These are phyloP conservation scores for Capsicum chinense DNA, from an alignment of 257 asterid species.

Conservation along the genomic window DNA sequence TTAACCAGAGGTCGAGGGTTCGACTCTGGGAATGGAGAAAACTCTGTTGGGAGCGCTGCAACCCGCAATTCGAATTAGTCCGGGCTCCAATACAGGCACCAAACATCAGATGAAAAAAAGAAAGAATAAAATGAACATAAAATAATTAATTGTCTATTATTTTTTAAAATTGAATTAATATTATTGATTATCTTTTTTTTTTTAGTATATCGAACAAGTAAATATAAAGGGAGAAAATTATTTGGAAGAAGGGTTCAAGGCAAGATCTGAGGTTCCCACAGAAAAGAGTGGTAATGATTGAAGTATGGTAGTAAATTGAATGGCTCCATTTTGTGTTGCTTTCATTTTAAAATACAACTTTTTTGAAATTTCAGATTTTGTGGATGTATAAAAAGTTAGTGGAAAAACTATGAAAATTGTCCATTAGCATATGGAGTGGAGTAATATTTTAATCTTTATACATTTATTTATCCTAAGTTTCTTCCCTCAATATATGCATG, in stretches of 20 bases:
- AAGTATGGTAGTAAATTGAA: slow-evolving; percentile 31
- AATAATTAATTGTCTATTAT: no score
- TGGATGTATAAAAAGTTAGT: slow-evolving; percentile 15
- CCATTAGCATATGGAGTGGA: slow-evolving; percentile 14
- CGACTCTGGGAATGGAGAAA: no score
- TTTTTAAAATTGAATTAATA: no score
- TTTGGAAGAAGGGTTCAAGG: slow-evolving; percentile 35
- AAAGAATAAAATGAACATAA: no score
- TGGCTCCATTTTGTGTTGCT: slow-evolving; percentile 25
- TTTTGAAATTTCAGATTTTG: neutral
- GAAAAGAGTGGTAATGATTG: slow-evolving; percentile 45
- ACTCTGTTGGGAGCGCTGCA: no score
- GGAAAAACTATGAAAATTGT: slow-evolving; percentile 22
- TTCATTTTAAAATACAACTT: neutral
- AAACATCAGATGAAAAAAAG: no score
- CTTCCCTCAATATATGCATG: slow-evolving; percentile 16
- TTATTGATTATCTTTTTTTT: no score
- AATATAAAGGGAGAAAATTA: neutral
- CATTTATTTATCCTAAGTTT: neutral
- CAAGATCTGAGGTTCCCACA: slow-evolving; percentile 42
- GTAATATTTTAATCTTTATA: neutral
- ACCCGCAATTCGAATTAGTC: no score
- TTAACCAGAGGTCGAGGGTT: no score
- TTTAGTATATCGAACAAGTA: no score
- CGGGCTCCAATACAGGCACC: no score